Percentiles rank a stretch among this genome's conserved stretches.
These are phyloP conservation scores for Kentomonas sorsogonicus DNA, from an alignment of 208 protist species.

Conservation along the genomic window DNA sequence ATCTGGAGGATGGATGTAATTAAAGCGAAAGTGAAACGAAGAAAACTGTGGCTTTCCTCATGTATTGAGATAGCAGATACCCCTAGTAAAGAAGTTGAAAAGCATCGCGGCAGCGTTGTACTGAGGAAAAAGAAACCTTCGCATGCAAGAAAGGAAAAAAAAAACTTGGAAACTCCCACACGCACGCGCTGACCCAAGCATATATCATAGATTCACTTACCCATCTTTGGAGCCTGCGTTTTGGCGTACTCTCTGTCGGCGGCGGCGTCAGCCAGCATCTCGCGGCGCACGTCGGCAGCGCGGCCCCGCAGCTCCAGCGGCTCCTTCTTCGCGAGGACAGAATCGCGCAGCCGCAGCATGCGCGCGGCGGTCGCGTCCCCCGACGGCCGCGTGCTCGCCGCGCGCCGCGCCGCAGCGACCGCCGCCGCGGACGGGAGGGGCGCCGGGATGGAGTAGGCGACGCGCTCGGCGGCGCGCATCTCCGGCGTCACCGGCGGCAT, in stretches of 20 bases:
- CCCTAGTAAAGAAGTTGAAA: too few species aligned
- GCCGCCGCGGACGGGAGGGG: slow-evolving; percentile 42
- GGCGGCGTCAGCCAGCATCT: slow-evolving; percentile 18
- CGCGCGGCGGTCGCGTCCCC: slow-evolving; percentile 31
- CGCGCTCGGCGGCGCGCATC: slow-evolving; percentile 19
- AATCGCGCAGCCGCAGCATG: slow-evolving; percentile 26
- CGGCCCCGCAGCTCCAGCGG: slow-evolving; percentile 27
- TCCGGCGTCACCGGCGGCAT: slow-evolving; percentile 53
- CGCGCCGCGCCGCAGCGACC: slow-evolving; percentile 35
- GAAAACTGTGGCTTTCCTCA: not conserved
- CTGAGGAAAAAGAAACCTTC: too few species aligned
- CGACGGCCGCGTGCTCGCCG: slow-evolving; percentile 25
- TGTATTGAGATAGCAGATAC: too few species aligned
- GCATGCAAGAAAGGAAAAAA: too few species aligned
- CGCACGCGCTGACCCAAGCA: too few species aligned
- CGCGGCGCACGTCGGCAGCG: slow-evolving; percentile 18
- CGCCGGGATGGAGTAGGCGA: slow-evolving; percentile 45
- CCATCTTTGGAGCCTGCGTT: too few species aligned
- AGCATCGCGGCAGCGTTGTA: too few species aligned
- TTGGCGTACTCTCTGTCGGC: slow-evolving; percentile 19
- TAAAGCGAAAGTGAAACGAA: not conserved
- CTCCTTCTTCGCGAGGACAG: slow-evolving; percentile 33
- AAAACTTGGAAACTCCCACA: too few species aligned
- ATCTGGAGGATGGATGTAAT: not conserved
- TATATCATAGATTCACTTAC: too few species aligned